These are phyloP conservation scores for Xerocomus potaroensis DNA, from an alignment of 768 basidiomycete genomes.

Conservation along the genomic window DNA sequence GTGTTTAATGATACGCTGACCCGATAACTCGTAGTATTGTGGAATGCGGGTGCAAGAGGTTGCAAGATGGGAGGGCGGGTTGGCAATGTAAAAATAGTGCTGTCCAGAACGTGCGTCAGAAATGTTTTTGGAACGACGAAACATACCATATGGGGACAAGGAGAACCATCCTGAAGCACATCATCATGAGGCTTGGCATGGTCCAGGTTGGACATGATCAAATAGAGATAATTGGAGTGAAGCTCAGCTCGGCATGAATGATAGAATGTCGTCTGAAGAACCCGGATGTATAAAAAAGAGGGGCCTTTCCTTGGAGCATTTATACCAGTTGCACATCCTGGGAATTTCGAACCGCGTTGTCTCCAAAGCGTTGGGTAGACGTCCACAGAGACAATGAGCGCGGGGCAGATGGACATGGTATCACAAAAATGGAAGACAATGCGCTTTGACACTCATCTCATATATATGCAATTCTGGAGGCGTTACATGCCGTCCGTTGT, in stretches of 20 bases:
- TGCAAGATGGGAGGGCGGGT: constrained; percentile 16
- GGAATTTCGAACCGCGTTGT: no score
- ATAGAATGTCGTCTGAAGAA: background rate
- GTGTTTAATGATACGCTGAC: constrained; percentile 16
- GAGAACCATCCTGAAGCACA: background rate
- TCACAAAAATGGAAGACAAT: constrained; percentile 8
- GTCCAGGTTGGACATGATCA: background rate
- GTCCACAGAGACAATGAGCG: background rate
- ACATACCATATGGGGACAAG: no score
- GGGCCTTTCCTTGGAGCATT: background rate
- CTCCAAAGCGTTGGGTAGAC: constrained; percentile 8
- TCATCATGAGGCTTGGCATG: no score
- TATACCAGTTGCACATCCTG: no score
- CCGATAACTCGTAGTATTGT: no score
- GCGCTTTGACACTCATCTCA: no score
- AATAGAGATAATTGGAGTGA: no score
- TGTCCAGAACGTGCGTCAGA: background rate
- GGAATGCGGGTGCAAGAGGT: no score
- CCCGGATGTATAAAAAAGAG: background rate
- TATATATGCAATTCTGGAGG: no score
- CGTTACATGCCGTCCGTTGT: no score
- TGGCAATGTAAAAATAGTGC: constrained; percentile 1
- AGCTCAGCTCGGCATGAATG: background rate
- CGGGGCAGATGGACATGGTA: background rate
- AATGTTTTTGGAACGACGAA: background rate